Conservation (phyloP, 176 grass and related monocot genomes). For the Phyllostachys edulis region DNA sequence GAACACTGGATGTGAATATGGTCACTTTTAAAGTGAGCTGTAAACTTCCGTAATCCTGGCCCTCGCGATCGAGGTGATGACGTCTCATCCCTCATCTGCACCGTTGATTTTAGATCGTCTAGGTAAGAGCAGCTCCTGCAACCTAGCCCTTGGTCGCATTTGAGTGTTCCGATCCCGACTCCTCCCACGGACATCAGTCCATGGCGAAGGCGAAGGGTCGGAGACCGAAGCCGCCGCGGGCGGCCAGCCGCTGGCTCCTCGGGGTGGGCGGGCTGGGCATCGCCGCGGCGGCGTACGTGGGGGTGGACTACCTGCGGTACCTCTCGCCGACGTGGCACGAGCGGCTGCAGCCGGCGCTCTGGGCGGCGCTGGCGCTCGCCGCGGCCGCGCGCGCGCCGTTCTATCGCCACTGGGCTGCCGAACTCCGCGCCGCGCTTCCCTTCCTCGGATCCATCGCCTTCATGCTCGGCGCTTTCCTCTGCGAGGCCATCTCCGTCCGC, state of each 20-base stretch:
- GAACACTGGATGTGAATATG: too few species aligned
- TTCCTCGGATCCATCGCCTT: slow-evolving; percentile 74
- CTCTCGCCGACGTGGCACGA: slow-evolving; percentile 68
- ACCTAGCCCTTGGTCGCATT: background rate
- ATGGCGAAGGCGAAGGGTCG: slow-evolving; percentile 30
- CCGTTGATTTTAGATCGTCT: too few species aligned
- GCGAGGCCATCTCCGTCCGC: slow-evolving; percentile 74
- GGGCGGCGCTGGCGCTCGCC: slow-evolving; percentile 62
- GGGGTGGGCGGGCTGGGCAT: slow-evolving; percentile 46
- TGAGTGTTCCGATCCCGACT: background rate
- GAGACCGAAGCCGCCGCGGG: slow-evolving; percentile 31
- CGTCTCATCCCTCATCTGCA: too few species aligned
- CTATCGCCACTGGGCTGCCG: slow-evolving; percentile 78
- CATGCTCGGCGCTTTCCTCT: slow-evolving; percentile 67
- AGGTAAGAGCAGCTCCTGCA: too few species aligned
- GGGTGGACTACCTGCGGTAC: slow-evolving; percentile 79
- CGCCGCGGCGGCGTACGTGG: slow-evolving; percentile 69
- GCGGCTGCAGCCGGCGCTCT: slow-evolving; percentile 66
- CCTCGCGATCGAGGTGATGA: too few species aligned
- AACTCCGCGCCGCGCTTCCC: slow-evolving; percentile 68
- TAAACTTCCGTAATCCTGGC: too few species aligned
- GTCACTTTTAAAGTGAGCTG: too few species aligned
- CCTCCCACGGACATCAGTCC: slow-evolving; percentile 4
- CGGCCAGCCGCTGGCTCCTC: slow-evolving; percentile 14
- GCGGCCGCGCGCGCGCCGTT: slow-evolving; percentile 54